These are phyloP conservation scores for Litchi chinensis DNA, from an alignment of 345 rosid genomes.

Conservation along the genomic window DNA sequence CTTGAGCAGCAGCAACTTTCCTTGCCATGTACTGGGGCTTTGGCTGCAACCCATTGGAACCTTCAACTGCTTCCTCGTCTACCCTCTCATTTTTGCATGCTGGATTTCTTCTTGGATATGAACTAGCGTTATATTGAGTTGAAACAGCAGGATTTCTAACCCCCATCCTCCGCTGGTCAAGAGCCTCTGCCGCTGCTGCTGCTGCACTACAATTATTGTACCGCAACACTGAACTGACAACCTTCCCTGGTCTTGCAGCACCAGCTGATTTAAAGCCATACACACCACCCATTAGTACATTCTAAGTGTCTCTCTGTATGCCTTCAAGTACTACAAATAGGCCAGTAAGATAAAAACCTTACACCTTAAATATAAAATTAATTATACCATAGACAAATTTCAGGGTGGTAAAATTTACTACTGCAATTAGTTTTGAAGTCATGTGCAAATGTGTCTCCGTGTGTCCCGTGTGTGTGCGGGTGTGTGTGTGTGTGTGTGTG, in stretches of 20 bases:
- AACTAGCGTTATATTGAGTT: constrained; percentile 51
- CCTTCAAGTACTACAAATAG: background rate
- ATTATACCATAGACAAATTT: background rate
- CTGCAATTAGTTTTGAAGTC: too few species aligned
- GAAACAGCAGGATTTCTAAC: constrained; percentile 62
- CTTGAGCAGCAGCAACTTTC: constrained; percentile 87
- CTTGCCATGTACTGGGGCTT: constrained; percentile 78
- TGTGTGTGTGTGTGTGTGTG: background rate
- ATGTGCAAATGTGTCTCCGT: too few species aligned
- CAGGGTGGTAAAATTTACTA: background rate
- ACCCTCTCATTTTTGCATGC: constrained; percentile 66
- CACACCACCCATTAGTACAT: constrained; percentile 6
- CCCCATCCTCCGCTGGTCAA: constrained; percentile 68
- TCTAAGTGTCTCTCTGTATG: background rate
- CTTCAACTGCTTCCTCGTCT: constrained; percentile 69
- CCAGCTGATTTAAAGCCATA: constrained; percentile 45
- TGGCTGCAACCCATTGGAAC: constrained; percentile 69
- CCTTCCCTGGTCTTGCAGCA: constrained; percentile 83
- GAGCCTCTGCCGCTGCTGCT: constrained; percentile 62
- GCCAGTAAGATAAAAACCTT: background rate
- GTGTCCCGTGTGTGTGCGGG: background rate
- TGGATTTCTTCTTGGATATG: constrained; percentile 68
- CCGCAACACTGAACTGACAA: constrained; percentile 79
- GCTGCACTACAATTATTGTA: constrained; percentile 81
- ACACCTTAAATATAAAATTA: background rate